Base-by-base conservation (phyloP, 495 filamentous ascomycete genomes). In the Aspergillus carlsbadensis region DNA sequence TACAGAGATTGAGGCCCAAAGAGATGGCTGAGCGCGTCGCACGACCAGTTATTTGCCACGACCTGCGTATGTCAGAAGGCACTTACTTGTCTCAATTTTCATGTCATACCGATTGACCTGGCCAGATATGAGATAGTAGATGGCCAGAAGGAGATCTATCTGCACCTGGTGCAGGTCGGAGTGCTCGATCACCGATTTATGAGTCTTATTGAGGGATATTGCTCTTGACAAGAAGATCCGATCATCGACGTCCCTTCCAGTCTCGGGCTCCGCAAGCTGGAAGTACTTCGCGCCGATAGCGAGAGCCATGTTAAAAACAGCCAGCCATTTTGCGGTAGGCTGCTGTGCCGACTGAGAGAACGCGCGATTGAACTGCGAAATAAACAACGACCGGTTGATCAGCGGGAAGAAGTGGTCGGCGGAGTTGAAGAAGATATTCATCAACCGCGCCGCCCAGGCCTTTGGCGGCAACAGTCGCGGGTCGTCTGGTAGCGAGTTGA, bases 281-380 rank as follows among this genome's bases (percentile, higher is more conserved):
- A 74, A 72, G 59, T 83, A 79, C 37, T 76, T 76, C 4, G 83
- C 75, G 6, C 74, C 77, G 59, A 87, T 84, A 13, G 85, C 84
- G 60, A 87, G 85, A 31, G 87, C 74, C 18, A 84, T 60, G 60
- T 87, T 87, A 18, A 86, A 46, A 26, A 81, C 81, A 0, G 82
- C 80, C 24, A 84, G 67, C 81, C 81, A 86, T 47, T 77, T 77
- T 13, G 64, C 59, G 14, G 67, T 59, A 4, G 74, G 64, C 11
- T 61, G 56, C 29, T 3, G 26, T 3, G 60, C 50, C 11, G 54
- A 52, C 6, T 48, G 61, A 15, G 68, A 56, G 34, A 63, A 71
- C 35, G 69, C 74, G 3, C 52, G 51, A 17, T 60, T 61, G 34
- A 69, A 79, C 46, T 79, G 73, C 2, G 57, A 58, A 8, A 56